Conservation (phyloP, 2,329 filamentous ascomycete genomes). For the Alternaria ethzedia region DNA sequence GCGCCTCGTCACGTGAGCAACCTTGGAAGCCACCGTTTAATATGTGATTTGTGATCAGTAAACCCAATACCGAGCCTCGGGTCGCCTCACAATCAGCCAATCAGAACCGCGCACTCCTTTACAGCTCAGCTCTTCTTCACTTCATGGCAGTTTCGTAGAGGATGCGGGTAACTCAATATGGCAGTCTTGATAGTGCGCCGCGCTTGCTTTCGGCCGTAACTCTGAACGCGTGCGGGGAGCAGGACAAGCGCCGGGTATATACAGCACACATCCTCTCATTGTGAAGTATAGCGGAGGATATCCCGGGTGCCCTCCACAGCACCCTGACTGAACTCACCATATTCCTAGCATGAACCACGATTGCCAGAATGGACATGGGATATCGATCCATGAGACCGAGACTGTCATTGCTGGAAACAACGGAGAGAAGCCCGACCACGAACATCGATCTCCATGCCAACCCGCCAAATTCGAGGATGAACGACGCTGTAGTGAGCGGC, state of each 20-base stretch:
- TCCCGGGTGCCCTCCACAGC: neutral
- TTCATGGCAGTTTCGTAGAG: neutral
- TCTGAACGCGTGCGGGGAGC: neutral
- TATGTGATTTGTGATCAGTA: constrained; percentile 1
- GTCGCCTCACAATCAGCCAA: neutral
- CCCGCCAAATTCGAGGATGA: neutral
- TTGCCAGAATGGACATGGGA: neutral
- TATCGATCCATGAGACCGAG: neutral
- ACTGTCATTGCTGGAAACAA: neutral
- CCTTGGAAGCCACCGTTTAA: neutral
- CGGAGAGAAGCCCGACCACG: neutral
- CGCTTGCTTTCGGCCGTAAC: neutral
- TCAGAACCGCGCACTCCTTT: neutral
- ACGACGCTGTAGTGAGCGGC: neutral
- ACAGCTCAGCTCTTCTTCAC: neutral
- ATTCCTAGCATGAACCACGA: neutral
- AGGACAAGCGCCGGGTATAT: neutral
- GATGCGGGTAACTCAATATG: neutral
- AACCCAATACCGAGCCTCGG: neutral
- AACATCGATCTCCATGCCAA: neutral
- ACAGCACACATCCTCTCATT: neutral
- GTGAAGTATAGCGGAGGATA: neutral
- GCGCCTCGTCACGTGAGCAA: neutral
- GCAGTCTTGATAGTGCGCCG: neutral
- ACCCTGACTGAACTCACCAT: too few species aligned